Evolutionary conservation across 192 early-diverging fungal genomes (phyloP).

Genomic region (Lunasporangiospora selenospora): DNA sequence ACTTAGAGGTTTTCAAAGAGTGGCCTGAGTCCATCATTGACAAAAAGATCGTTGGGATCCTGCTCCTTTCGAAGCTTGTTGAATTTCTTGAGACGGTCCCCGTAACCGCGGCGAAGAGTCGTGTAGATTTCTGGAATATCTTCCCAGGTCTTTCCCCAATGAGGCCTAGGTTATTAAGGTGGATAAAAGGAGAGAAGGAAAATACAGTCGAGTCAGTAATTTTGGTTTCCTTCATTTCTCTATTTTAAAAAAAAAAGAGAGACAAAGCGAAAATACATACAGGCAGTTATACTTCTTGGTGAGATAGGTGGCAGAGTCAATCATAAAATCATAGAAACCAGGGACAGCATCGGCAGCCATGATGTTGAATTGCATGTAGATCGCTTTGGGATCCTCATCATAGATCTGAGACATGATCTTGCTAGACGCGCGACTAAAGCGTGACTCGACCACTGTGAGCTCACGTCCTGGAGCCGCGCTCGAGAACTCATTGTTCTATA

Average conservation of each 20-base stretch:
- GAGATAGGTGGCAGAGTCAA: slow-evolving; percentile 3
- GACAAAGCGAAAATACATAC: slow-evolving; percentile 5
- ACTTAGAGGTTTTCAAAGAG: too few species aligned
- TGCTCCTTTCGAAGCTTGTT: slow-evolving; percentile 37
- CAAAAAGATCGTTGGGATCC: slow-evolving; percentile 42
- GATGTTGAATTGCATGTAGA: slow-evolving; percentile 29
- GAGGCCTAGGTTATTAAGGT: slow-evolving; percentile 9
- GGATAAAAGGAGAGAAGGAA: background rate
- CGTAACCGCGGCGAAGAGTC: slow-evolving; percentile 12
- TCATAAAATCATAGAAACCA: slow-evolving; percentile 31
- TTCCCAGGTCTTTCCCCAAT: slow-evolving; percentile 47
- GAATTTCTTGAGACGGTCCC: slow-evolving; percentile 16
- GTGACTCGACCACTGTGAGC: slow-evolving; percentile 16
- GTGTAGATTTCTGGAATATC: background rate
- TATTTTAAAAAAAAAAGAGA: background rate
- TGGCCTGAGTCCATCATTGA: too few species aligned
- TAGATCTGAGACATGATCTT: slow-evolving; percentile 36
- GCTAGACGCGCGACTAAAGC: slow-evolving; percentile 35
- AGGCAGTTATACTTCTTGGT: slow-evolving; percentile 28
- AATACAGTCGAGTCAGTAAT: slow-evolving; percentile 1
- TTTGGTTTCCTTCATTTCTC: background rate
- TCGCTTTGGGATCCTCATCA: slow-evolving; percentile 27
- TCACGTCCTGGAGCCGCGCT: slow-evolving; percentile 12
- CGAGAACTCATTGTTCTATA: slow-evolving; percentile 33
- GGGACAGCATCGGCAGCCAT: slow-evolving; percentile 16